Base-by-base conservation (phyloP, 257 asterid genomes). In the Euphrasia confusa region DNA sequence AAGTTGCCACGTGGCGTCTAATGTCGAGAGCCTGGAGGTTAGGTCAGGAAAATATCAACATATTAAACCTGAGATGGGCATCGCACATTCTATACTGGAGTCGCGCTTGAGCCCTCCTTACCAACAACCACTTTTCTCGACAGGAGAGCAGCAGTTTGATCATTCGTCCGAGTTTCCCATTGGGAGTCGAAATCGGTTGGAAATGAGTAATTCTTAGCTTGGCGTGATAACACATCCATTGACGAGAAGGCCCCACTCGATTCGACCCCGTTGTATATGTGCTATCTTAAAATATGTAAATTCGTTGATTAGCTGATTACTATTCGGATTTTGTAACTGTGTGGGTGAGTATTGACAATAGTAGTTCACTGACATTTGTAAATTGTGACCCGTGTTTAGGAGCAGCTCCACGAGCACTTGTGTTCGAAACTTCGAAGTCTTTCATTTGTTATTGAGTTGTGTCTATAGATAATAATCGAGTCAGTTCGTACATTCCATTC, bases 41-140 rank as follows among this genome's bases (percentile, higher is more conserved):
- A 84, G 89, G 73, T 77, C 81, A 7, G 73, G 73, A 48, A 86
- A 88, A 70, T 81, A 71, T 77, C 87, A 73, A 15, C 78, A 87
- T 0, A 44, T 78, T 4, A 67, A 84, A 66, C 75, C 80, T 10
- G 85, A 78, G 62, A 68, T 59, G 79, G 63, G 66, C 64, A 80
- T 80, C 66, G 54, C 81, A 32, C 89, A 73, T 54, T 86, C 84
- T 32, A 65, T 86, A 44, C 71, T 84, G 33, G 83, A 80, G 70
- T 79, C 92, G 18, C 75, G 81, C 80, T 65, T 77, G 74, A 76
- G 75, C 70, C 67, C 78, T 17, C 60, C 80, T 45, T 79, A 74
- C 71, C 62, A 58, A 58, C 86, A 75, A 75, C 72, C 88, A 5
- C 75, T 75, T 66, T 81, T 80, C 81, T 52, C 79, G 68, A 52